Base-by-base conservation (phyloP, 2,329 filamentous ascomycete genomes). In the Aspergillus ustus region DNA sequence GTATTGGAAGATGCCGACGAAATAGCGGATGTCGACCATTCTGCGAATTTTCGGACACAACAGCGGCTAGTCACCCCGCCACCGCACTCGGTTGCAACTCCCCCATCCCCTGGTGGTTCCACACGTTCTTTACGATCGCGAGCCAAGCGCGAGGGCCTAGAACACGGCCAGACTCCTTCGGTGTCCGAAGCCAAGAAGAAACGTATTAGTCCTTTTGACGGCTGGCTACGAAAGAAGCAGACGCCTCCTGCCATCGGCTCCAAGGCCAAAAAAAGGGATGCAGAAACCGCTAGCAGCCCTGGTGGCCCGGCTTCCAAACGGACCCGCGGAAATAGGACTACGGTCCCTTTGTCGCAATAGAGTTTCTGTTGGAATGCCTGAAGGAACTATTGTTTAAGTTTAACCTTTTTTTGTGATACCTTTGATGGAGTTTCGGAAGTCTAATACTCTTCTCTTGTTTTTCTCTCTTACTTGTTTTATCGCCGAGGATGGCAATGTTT, bases 201-300 rank as follows among this genome's bases (percentile, higher is more conserved):
- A 63, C 73, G 73, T 48, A 67, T 70, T 31, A 79, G 76, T 59
- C 77, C 78, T 3, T 81, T 81, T 62, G 73, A 75, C 60, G 69
- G 70, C 19, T 81, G 78, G 78, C 66, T 71, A 50, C 72, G 77
- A 20, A 77, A 75, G 66, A 77, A 80, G 64, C 67, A 73, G 66
- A 68, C 66, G 20, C 66, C 70, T 50, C 67, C 69, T 6, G 67
- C 66, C 7, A 58, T 60, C 11, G 65, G 66, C n/a, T 59, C 68
- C 17, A 72, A 71, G 52, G 61, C 73, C 17, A 74, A 73, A 63
- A 80, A 80, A 63, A 70, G 76, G 59, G 73, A 74, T 20, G 72
- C 70, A 17, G 73, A 74, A 48, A 31, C 66, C 37, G 65, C 69
- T 53, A 69, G 68, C 46, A 70, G 65, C 51, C 68, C 65, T 9